phyloP scores from a whole-genome alignment of 768 basidiomycete species.

The Russula brevipes region DNA sequence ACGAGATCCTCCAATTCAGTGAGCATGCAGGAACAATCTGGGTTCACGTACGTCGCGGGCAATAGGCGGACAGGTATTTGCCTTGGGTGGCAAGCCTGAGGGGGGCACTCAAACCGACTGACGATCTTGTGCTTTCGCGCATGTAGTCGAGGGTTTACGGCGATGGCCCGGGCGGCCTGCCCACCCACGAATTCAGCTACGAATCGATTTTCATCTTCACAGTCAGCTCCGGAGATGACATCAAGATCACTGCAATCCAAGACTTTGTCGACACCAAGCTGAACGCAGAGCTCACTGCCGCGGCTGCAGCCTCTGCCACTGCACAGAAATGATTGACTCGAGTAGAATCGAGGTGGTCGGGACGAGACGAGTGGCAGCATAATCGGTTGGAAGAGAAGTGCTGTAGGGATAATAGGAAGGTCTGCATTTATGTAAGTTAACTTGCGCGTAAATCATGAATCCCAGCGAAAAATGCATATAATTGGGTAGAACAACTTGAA shows the following conservation, averaged over 20 bases:
- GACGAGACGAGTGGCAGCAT: neutral
- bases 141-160: slow-evolving; percentile 4
- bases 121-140: too few species aligned
- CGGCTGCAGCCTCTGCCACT: slow-evolving; percentile 29
- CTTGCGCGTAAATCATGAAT: too few species aligned
- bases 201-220: slow-evolving; percentile 17
- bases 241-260: slow-evolving; percentile 14
- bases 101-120: neutral
- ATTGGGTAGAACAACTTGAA: too few species aligned
- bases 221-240: slow-evolving; percentile 2
- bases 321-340: neutral
- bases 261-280: slow-evolving; percentile 16
- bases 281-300: slow-evolving; percentile 3
- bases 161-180: neutral
- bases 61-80: neutral
- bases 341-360: neutral
- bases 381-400: too few species aligned
- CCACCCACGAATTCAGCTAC: neutral
- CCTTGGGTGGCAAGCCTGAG: too few species aligned
- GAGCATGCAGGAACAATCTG: slow-evolving; percentile 4
- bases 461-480: too few species aligned
- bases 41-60: slow-evolving; percentile 14
- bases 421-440: too few species aligned
- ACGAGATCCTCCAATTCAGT: slow-evolving; percentile 4
- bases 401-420: too few species aligned